Conservation (phyloP, 305 asterid genomes). For the Euphrasia arctica region DNA sequence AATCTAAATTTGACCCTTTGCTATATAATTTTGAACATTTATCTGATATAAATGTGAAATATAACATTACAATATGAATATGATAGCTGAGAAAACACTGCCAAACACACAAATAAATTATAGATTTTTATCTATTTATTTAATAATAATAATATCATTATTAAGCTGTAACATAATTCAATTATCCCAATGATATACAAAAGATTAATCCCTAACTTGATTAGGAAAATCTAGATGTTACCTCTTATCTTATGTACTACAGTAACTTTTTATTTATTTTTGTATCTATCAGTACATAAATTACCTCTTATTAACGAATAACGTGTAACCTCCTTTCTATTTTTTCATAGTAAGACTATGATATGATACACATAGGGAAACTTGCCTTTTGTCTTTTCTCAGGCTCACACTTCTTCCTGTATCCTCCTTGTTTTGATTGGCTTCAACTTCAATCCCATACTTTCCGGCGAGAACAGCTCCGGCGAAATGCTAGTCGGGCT, state of each 20-base stretch:
- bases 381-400: background rate
- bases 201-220: background rate
- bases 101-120: no score
- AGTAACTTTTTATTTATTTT: background rate
- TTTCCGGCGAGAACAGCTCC: constrained; percentile 97
- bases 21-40: no score
- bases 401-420: constrained; percentile 44
- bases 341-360: background rate
- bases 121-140: no score
- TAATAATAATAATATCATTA: no score
- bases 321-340: background rate
- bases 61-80: no score
- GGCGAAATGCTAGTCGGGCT: constrained; percentile 95
- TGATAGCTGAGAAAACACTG: no score
- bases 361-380: background rate
- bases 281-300: background rate
- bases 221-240: background rate
- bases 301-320: background rate
- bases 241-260: background rate
- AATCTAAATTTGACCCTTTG: background rate
- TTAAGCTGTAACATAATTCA: background rate
- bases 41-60: no score
- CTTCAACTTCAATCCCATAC: constrained; percentile 96
- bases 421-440: constrained; percentile 85
- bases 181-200: background rate